Evolutionary conservation across 2,329 filamentous ascomycete species (phyloP), one percentile per base, ranked within the genome.

Genomic region (Fusarium begoniae): DNA sequence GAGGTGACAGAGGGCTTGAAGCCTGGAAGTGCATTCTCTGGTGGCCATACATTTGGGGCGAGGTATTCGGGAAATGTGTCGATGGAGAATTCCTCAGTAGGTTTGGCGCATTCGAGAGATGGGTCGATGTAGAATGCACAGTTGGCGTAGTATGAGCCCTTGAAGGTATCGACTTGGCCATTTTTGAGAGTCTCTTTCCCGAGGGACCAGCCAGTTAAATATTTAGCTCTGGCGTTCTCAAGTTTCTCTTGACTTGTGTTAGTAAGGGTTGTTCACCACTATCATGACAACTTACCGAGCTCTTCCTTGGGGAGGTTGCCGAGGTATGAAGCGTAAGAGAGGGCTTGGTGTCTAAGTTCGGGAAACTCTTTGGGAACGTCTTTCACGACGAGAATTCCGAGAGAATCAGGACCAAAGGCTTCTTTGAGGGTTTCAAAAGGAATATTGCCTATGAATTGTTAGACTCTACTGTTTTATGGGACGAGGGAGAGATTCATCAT

Each of bases 371-470:
- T 72, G 0, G 95, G 94, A 0, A 98, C 89, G 80, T 95, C 94
- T 80, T 93, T 94, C 54, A 99, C 95, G n/a, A 98, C 86, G 63
- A 99, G 92, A 59, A 99, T 98, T 0, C 96, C 96, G 18, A 98
- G 86, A 5, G 95, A 98, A 32, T 93, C 90, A 4, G 95, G 94
- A 0, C 96, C 96, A 80, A 99, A 98, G 0, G 96, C 96, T 76
- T 92, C 83, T 77, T 93, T 89, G 17, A 96, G 87, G 1, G 89
- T 89, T 63, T 90, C 87, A 59, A 94, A 92, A 2, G 92, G 87
- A 51, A 96, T 87, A 65, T 87, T 88, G 26, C 90, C 92, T 94
- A 73, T 47, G 54, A 10, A 37, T 38, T 72, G 44, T 77, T 66
- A 76, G 48, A 69, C 26, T 13, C 24, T 32, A 35, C 4, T 26